Conservation (phyloP, 176 grass and related monocot genomes). For the Musa acuminata region DNA sequence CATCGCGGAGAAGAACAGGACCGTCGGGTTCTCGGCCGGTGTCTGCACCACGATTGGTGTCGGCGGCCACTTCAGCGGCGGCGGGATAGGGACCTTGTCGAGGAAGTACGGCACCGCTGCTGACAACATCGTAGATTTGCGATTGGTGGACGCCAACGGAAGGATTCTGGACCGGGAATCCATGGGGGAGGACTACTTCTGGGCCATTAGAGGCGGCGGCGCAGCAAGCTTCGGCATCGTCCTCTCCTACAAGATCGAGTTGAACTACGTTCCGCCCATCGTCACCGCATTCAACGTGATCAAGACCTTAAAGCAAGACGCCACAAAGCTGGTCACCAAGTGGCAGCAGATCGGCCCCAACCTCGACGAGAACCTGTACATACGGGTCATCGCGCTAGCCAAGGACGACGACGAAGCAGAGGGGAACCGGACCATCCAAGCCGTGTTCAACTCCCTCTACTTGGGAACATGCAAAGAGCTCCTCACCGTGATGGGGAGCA, state of each 20-base stretch:
- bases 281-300: constrained; percentile 21
- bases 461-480: not conserved
- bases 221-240: constrained; percentile 35
- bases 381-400: constrained; percentile 11
- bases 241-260: constrained; percentile 27
- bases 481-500: not conserved
- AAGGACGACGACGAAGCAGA: not conserved
- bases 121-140: constrained; percentile 29
- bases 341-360: constrained; percentile 29
- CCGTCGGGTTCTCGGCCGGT: constrained; percentile 20
- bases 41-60: constrained; percentile 26
- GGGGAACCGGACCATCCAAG: constrained; percentile 17
- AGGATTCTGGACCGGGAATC: constrained; percentile 19
- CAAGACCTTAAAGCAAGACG: constrained; percentile 13
- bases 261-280: constrained; percentile 22
- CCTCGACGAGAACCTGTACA: constrained; percentile 27
- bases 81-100: constrained; percentile 29
- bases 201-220: constrained; percentile 35
- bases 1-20: constrained; percentile 20
- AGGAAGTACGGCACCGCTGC: constrained; percentile 27
- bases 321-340: constrained; percentile 13
- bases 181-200: constrained; percentile 38
- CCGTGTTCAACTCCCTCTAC: constrained; percentile 12
- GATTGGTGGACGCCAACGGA: constrained; percentile 19
- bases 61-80: constrained; percentile 32